A percentile compares a stretch with the other conserved stretches of the same genome.
phyloP scores from a whole-genome alignment of 768 basidiomycete species.

The Polyporus arcularius region DNA sequence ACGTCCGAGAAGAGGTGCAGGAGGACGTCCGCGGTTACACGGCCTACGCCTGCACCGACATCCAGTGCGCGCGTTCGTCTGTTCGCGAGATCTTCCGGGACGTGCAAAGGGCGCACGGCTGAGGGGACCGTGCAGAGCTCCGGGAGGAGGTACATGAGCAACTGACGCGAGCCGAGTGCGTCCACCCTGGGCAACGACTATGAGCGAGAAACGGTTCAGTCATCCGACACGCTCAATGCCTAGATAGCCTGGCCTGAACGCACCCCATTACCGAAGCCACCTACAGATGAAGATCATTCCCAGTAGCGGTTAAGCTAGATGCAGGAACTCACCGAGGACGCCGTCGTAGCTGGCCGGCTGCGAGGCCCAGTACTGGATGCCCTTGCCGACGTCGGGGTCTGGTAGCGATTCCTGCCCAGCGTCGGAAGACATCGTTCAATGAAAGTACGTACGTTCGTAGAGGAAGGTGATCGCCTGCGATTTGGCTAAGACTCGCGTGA shows the following conservation, averaged over 20 bases:
- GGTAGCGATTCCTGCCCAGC: constrained; percentile 20
- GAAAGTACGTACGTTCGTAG: background rate
- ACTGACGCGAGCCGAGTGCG: constrained; percentile 84
- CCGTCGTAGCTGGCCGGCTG: constrained; percentile 85
- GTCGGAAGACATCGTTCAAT: background rate
- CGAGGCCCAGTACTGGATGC: constrained; percentile 84
- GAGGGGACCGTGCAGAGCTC: constrained; percentile 78
- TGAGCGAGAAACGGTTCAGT: background rate
- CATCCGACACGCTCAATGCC: background rate
- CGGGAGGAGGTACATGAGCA: constrained; percentile 81
- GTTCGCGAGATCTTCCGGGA: constrained; percentile 20
- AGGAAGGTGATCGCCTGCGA: background rate
- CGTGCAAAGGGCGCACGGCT: constrained; percentile 55
- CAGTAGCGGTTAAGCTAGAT: background rate
- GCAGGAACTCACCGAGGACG: constrained; percentile 63
- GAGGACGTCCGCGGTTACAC: constrained; percentile 86
- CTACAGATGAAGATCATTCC: constrained; percentile 29
- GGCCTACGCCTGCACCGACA: constrained; percentile 92
- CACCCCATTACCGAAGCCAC: constrained; percentile 59
- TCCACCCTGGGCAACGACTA: constrained; percentile 90
- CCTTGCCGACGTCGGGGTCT: constrained; percentile 66
- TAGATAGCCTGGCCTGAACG: constrained; percentile 12
- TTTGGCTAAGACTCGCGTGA: background rate
- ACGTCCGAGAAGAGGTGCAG: constrained; percentile 88
- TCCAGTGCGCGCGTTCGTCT: constrained; percentile 78